Conservation (phyloP, 805 yeast genomes). For the Hanseniaspora valbyensis region DNA sequence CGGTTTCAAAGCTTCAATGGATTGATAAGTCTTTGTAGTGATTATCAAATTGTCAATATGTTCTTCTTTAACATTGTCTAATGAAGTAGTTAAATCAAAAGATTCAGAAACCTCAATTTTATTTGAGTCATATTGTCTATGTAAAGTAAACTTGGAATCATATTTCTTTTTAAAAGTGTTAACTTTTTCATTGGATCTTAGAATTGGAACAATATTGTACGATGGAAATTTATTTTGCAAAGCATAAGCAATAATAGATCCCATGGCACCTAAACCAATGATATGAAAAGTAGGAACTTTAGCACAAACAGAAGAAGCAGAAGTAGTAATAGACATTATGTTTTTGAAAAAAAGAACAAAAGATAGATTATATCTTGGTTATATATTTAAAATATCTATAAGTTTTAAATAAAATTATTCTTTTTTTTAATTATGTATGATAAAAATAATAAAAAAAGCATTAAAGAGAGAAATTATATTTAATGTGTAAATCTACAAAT, state of each 20-base stretch:
- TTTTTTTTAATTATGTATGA: too few species aligned
- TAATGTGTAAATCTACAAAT: too few species aligned
- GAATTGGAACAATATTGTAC: conserved; percentile 24
- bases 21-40: conserved; percentile 71
- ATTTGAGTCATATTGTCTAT: conserved; percentile 20
- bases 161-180: conserved; percentile 20
- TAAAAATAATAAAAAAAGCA: too few species aligned
- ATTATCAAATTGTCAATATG: conserved; percentile 51
- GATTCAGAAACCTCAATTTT: conserved; percentile 16
- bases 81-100: conserved; percentile 17
- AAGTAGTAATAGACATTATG: not conserved
- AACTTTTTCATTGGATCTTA: conserved; percentile 25
- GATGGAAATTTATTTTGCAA: conserved; percentile 22
- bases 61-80: conserved; percentile 22
- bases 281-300: conserved; percentile 23
- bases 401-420: too few species aligned
- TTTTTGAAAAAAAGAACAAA: not conserved
- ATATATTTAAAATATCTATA: too few species aligned
- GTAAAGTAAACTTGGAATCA: conserved; percentile 22
- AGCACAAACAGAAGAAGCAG: not conserved
- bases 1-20: conserved; percentile 50
- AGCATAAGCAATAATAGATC: conserved; percentile 26
- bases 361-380: too few species aligned
- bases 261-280: conserved; percentile 31
- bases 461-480: too few species aligned